A percentile compares a stretch with the other conserved stretches of the same genome.
These are phyloP conservation scores for Davidsoniella neocaledoniae DNA, from an alignment of 2,329 filamentous ascomycete genomes.

Conservation along the genomic window DNA sequence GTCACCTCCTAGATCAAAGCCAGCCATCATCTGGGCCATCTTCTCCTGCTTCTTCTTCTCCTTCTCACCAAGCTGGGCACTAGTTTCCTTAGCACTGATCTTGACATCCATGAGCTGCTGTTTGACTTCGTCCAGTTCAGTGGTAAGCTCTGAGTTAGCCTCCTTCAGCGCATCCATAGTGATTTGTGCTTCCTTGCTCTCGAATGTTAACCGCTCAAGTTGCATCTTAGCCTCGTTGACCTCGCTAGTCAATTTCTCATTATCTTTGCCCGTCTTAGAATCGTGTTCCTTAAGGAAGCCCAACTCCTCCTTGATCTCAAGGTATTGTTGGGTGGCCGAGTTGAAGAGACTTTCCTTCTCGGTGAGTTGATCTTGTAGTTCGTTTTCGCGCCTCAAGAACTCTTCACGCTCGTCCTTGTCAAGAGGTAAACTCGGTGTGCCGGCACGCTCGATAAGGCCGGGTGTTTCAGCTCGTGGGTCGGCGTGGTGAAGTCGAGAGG, in stretches of 20 bases:
- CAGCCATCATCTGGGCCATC: constrained; percentile 99
- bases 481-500: constrained; percentile 22
- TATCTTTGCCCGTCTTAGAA: constrained; percentile 68
- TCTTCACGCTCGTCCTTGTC: constrained; percentile 97
- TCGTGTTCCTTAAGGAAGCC: constrained; percentile 73
- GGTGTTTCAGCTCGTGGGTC: constrained; percentile 49
- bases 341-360: constrained; percentile 77
- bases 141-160: constrained; percentile 80
- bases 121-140: constrained; percentile 86
- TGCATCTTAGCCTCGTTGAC: constrained; percentile 94
- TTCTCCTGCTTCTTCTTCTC: constrained; percentile 97
- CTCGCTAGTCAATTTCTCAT: constrained; percentile 70
- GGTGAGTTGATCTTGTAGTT: constrained; percentile 88
- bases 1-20: constrained; percentile 84
- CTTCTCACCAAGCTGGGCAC: constrained; percentile 82
- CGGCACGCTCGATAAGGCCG: constrained; percentile 59
- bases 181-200: constrained; percentile 91
- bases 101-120: constrained; percentile 89
- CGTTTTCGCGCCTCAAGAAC: constrained; percentile 86
- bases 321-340: constrained; percentile 61
- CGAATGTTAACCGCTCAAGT: constrained; percentile 84
- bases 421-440: constrained; percentile 71
- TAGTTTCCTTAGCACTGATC: constrained; percentile 91
- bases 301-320: constrained; percentile 75
- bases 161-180: constrained; percentile 97